Evolutionary conservation across 176 grass and related monocot species (phyloP).

Genomic region (Miscanthus lutarioriparius): DNA sequence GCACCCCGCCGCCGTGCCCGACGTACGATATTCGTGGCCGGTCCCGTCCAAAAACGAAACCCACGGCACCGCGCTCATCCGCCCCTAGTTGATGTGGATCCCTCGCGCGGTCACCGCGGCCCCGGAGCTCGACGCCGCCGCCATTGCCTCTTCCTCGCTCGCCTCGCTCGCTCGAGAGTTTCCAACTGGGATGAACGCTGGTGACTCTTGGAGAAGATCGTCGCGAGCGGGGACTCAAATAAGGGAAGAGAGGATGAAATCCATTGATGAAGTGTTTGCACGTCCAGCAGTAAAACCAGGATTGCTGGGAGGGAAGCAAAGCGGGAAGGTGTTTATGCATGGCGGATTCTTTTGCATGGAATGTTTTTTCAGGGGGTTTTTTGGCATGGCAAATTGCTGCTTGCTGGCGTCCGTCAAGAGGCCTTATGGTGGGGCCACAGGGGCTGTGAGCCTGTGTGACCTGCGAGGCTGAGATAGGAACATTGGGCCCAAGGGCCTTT

Average conservation of each 20-base stretch:
- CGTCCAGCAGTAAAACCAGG: neutral
- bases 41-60: neutral
- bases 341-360: neutral
- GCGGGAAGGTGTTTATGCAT: constrained; percentile 36
- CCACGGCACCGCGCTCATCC: neutral
- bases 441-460: too few species aligned
- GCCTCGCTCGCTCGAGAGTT: neutral
- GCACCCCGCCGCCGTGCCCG: constrained; percentile 10
- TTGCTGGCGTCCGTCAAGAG: neutral
- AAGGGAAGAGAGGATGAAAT: neutral
- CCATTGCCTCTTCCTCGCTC: constrained; percentile 3
- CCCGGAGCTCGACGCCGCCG: neutral
- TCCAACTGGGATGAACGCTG: neutral
- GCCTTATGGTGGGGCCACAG: too few species aligned
- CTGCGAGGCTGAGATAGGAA: too few species aligned
- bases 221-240: neutral
- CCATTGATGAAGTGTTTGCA: constrained; percentile 13
- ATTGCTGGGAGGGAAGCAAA: neutral
- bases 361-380: neutral
- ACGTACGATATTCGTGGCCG: constrained; percentile 26
- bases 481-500: too few species aligned
- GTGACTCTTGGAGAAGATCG: neutral
- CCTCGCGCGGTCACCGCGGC: neutral
- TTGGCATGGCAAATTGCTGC: neutral
- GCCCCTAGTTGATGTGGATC: constrained; percentile 12